Conservation (phyloP, 73 alveolate species). For the Diophrys appendiculata region DNA sequence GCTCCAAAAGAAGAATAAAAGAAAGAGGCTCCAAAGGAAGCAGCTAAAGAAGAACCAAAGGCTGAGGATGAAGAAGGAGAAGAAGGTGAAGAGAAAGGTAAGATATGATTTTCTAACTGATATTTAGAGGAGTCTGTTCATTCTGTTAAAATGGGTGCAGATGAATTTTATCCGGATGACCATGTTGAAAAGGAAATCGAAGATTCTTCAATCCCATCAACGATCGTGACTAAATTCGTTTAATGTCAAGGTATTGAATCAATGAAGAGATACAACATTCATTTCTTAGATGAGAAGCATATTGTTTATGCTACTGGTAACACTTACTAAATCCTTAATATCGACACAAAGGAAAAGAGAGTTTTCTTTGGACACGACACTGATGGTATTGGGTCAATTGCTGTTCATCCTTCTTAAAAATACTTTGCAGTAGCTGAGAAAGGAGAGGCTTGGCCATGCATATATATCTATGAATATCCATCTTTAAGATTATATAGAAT, state of each 20-base stretch:
- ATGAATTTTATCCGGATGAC: conserved; percentile 82
- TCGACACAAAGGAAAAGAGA: conserved; percentile 82
- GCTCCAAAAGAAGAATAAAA: no score
- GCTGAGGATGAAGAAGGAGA: no score
- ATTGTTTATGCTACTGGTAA: conserved; percentile 89
- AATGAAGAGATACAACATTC: conserved; percentile 83
- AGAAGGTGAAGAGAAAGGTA: no score
- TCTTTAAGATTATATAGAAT: conserved; percentile 93
- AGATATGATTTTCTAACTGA: no score
- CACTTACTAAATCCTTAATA: conserved; percentile 92
- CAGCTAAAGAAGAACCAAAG: no score
- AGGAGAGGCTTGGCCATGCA: conserved; percentile 89
- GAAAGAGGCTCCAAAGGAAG: no score
- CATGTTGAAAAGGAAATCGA: conserved; percentile 76
- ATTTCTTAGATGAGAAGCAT: conserved; percentile 87
- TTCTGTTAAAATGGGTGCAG: conserved; percentile 77
- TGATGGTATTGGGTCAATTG: conserved; percentile 95
- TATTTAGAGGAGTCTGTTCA: no score
- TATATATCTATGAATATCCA: conserved; percentile 88
- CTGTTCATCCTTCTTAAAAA: conserved; percentile 93
- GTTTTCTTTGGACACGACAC: conserved; percentile 85
- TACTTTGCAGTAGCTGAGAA: conserved; percentile 96
- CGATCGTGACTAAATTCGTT: conserved; percentile 66
- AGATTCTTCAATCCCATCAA: conserved; percentile 76
- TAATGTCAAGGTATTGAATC: conserved; percentile 94